Evolutionary conservation across 441 rosid species (phyloP), one percentile per base, ranked within the genome.

Genomic region (Populus hybrid): DNA sequence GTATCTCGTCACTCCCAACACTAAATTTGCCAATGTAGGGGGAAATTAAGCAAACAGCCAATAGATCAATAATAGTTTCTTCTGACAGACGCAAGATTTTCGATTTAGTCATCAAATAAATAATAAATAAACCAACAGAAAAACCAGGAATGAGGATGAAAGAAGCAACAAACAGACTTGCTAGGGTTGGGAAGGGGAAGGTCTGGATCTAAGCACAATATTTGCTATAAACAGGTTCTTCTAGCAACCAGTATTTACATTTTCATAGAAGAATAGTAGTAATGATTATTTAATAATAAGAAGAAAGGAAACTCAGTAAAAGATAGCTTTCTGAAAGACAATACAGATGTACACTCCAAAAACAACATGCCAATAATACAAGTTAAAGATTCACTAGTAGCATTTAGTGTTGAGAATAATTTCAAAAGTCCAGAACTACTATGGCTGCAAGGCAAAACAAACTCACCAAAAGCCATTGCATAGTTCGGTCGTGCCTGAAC

Each of bases 381-480:
- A 9, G 65, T 61, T 61, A 61, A 21, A 21, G 10, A 21, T 61
- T 23, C 65, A 21, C 6, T 21, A 5, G 9, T 35, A 9, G 35
- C 1, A 77, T 21, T 14, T 31, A 65, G 50, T 35, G 11, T 75
- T 69, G 64, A 31, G 18, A 40, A 53, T 14, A 56, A 74, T n/a
- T 59, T n/a, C 24, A 23, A 59, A n/a, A 7, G 64, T 59, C 23
- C 26, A 53, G 61, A 53, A 53, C 21, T 4, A 35, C 12, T 18
- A 14, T n/a, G 6, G 11, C 72, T 4, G 26, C 28, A 23, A 36
- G 14, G 35, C 36, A 24, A 8, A 23, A 9, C 28, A 70, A 42
- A 86, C 98, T 89, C 72, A 97, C 99, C 99, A 84, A 82, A 92
- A 69, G 92, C 94, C 84, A 93, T 86, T 31, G 99, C 93, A 85